phyloP scores from a whole-genome alignment of 2,329 filamentous ascomycete species.

The Aspergillus quadrilineatus region DNA sequence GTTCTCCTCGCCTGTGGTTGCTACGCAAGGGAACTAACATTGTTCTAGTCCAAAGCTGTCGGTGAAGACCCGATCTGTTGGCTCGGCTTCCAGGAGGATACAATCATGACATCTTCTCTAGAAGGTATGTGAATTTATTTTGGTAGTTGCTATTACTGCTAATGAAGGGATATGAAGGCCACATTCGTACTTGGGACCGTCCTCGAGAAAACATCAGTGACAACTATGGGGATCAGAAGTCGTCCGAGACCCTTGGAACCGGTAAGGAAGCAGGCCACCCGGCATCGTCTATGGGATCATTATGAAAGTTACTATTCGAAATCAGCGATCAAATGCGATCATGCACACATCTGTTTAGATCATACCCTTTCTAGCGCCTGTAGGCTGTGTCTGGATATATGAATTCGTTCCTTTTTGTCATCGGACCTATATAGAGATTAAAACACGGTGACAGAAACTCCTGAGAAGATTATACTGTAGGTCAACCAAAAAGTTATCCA shows the following conservation, averaged over 20 bases:
- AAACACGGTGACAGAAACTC: no score
- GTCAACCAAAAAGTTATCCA: no score
- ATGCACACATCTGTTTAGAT: conserved; percentile 12
- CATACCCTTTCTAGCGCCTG: conserved; percentile 21
- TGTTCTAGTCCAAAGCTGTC: conserved; percentile 69
- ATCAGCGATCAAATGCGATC: conserved; percentile 12
- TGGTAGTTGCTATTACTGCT: conserved; percentile 14
- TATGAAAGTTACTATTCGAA: conserved; percentile 9
- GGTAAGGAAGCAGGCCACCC: conserved; percentile 18
- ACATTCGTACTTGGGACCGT: conserved; percentile 72
- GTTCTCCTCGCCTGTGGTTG: conserved; percentile 26
- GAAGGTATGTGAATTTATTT: conserved; percentile 62
- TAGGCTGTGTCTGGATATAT: background rate
- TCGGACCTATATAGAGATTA: no score
- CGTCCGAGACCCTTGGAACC: conserved; percentile 20
- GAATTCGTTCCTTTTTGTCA: no score
- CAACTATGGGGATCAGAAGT: conserved; percentile 21
- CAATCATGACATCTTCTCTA: conserved; percentile 88
- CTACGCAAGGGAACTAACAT: conserved; percentile 16
- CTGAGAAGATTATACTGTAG: no score
- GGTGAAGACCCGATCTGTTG: conserved; percentile 85
- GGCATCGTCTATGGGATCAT: conserved; percentile 20
- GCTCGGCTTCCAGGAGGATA: conserved; percentile 90
- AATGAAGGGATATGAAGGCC: conserved; percentile 52
- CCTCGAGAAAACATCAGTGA: conserved; percentile 49